Base-by-base conservation (phyloP, 2,329 filamentous ascomycete genomes). In the Neonectria faginata region DNA sequence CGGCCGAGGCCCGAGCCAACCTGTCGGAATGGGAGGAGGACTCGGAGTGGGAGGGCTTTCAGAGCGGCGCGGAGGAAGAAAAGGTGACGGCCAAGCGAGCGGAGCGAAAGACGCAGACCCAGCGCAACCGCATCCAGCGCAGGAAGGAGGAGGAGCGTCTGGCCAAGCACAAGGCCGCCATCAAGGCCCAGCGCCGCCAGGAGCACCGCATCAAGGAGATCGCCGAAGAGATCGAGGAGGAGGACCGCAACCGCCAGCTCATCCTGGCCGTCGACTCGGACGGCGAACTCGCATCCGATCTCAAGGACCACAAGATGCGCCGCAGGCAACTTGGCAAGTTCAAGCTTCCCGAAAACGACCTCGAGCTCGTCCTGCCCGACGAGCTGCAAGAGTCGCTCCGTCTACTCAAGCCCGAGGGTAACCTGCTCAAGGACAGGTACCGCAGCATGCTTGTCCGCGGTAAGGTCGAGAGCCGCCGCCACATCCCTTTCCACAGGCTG, bases 321-420 rank as follows among this genome's bases (percentile, higher is more conserved):
- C 87, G 91, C 69, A 89, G 88, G 76, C 89, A 91, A 73, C 86
- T 97, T 22, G 93, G 93, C 73, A 91, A 92, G 77, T 82, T 85
- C 75, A 88, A 87, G 70, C 80, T 96, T 48, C 94, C 93, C 0
- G 90, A 96, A 76, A 92, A 92, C 77, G 84, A 92, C 67, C 82
- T 98, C 73, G 89, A 97, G 79, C 78, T 97, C 72, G 85, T 97
- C 66, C 79, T 97, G 66, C 87, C 93, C 44, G 89, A 98, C 80
- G 88, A 99, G 82, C 79, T 96, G 74, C 86, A 97, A 79, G 88
- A 97, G 75, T 90, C 93, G 54, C 81, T 97, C 74, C 80, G 96
- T 75, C 80, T 94, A 75, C 81, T 97, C 69, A 97, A 95, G 79
- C 96, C 96, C 0, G 96, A 99, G 79, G 96, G 96, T n/a, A 98